Evolutionary conservation across 2,329 filamentous ascomycete species (phyloP).

Genomic region (Penicillium fuscoglaucum): DNA sequence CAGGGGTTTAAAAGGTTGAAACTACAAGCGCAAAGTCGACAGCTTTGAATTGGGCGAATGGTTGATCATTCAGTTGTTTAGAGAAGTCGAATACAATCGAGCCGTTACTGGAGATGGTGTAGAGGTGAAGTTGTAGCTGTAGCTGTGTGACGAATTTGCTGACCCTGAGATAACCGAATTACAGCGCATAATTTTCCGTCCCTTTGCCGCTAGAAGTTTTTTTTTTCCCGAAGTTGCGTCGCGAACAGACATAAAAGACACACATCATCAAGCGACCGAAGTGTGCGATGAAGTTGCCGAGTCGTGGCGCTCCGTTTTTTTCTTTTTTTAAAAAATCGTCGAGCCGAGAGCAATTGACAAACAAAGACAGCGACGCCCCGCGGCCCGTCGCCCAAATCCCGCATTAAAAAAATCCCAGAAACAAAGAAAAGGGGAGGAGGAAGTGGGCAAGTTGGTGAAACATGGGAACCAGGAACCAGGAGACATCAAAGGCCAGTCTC

Average conservation of each 20-base stretch:
- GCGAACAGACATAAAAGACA: constrained; percentile 42
- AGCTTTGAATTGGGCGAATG: constrained; percentile 19
- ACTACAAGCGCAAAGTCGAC: constrained; percentile 31
- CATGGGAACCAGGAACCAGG: constrained; percentile 20
- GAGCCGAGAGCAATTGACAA: constrained; percentile 35
- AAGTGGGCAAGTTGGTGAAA: constrained; percentile 26
- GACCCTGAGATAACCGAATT: constrained; percentile 48
- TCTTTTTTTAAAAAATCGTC: constrained; percentile 24
- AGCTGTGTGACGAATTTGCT: constrained; percentile 36
- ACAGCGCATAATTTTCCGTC: constrained; percentile 45
- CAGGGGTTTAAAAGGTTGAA: constrained; percentile 19
- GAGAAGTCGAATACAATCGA: constrained; percentile 41
- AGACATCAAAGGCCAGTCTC: constrained; percentile 21
- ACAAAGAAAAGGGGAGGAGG: constrained; percentile 28
- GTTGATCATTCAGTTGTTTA: constrained; percentile 17
- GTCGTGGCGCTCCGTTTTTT: constrained; percentile 36
- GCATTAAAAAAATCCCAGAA: constrained; percentile 40
- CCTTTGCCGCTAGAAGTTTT: constrained; percentile 43
- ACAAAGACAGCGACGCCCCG: constrained; percentile 40
- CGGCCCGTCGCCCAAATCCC: constrained; percentile 39
- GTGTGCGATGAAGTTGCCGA: constrained; percentile 34
- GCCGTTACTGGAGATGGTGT: constrained; percentile 46
- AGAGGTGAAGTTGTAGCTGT: constrained; percentile 37
- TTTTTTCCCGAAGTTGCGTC: constrained; percentile 39
- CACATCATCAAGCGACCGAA: constrained; percentile 41